Evolutionary conservation across 2,329 filamentous ascomycete genomes (phyloP).

Genomic region (Aspergillus sp.): DNA sequence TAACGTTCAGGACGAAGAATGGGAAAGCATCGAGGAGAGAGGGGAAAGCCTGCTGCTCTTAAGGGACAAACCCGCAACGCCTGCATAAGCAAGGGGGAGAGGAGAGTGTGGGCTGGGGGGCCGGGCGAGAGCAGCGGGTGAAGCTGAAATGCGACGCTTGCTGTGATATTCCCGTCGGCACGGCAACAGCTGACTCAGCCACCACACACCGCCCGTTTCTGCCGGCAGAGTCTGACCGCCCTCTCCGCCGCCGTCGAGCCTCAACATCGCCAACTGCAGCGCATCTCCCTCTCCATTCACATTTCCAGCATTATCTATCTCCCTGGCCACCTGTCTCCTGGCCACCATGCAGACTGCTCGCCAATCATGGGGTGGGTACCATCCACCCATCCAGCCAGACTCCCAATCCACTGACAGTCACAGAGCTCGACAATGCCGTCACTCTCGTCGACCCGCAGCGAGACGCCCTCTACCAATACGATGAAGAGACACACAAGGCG

Average conservation of each 20-base stretch:
- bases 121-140: background rate
- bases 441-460: conserved; percentile 74
- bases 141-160: conserved; percentile 2
- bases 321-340: background rate
- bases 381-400: conserved; percentile 1
- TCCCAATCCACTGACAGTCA: conserved; percentile 5
- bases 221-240: conserved; percentile 20
- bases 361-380: conserved; percentile 50
- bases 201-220: conserved; percentile 22
- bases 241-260: conserved; percentile 6
- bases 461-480: conserved; percentile 86
- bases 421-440: conserved; percentile 82
- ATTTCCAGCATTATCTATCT: background rate
- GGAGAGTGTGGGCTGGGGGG: conserved; percentile 1
- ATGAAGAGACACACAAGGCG: conserved; percentile 57
- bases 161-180: conserved; percentile 25
- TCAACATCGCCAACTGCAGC: conserved; percentile 3
- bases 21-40: conserved; percentile 6
- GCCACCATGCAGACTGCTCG: conserved; percentile 46
- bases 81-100: conserved; percentile 12
- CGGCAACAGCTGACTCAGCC: conserved; percentile 29
- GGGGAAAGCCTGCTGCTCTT: conserved; percentile 11
- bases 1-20: conserved; percentile 11
- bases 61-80: conserved; percentile 9
- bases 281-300: conserved; percentile 4